Evolutionary conservation across 2,329 filamentous ascomycete genomes (phyloP), one percentile per base, ranked within the genome.

Genomic region (Claviceps monticola): DNA sequence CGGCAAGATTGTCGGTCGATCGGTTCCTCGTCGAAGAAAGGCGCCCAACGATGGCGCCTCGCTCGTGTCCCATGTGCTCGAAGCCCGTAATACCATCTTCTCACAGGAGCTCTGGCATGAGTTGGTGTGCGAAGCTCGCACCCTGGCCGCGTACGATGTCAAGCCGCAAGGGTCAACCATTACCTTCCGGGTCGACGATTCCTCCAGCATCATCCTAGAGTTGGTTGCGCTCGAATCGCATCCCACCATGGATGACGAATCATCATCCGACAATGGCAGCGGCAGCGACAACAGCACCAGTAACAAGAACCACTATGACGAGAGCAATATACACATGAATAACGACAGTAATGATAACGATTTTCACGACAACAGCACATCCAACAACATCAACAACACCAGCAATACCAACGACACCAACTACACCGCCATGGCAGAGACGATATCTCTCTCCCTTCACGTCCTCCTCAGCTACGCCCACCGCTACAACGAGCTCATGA

Each of bases 21-120:
- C 75, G 11, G 62, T 65, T 34, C 62, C 74, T 9, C 76, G 78
- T 4, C 71, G 73, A 43, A 74, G 76, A 34, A 34, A 4, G 11
- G 29, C 29, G 2, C 68, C 79, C 5, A 71, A 73, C 26, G 74
- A 79, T 38, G 76, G 83, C 39, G 57, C 59, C 6, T 62, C 61
- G 1, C 70, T 90, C 8, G 80, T 88, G 57, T 74, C 80, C 34
- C 76, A 82, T 9, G 86, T 94, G 36, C 78, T 83, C 17, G 79
- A 86, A 59, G 85, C 87, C 2, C 77, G 87, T 52, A 85, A 93
- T 64, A 88, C 85, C 48, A 74, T 91, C 19, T 89, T 87, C 59
- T 82, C 86, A 29, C 83, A 90, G 62, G 93, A 98, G 63, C 71
- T 98, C 1, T 96, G 89, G 76, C 83, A 95, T 59, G 93, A 98